These are phyloP conservation scores for Liriodendron chinense DNA, from an alignment of 164 flowering plant genomes.

Conservation along the genomic window DNA sequence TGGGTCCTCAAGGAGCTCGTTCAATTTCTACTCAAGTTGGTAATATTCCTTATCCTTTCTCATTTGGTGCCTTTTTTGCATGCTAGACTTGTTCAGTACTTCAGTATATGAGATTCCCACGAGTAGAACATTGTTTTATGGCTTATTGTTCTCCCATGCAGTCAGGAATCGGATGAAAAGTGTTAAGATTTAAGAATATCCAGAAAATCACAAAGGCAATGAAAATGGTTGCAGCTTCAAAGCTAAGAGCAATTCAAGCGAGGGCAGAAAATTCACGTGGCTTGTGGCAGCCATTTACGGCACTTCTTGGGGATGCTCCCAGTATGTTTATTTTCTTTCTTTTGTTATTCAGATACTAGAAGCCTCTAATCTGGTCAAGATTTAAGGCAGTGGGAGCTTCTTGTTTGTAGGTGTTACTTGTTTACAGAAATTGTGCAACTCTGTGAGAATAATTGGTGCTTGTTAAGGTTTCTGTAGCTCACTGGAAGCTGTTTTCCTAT, in stretches of 20 bases:
- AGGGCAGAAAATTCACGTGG: slow-evolving; percentile 98
- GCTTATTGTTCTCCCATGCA: slow-evolving; percentile 26
- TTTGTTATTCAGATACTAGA: neutral
- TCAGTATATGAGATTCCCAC: neutral
- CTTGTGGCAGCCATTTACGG: slow-evolving; percentile 96
- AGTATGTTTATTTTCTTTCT: slow-evolving; percentile 43
- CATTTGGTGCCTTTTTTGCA: slow-evolving; percentile 3
- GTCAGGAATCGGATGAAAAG: slow-evolving; percentile 98
- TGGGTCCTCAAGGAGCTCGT: slow-evolving; percentile 64
- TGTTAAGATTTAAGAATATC: slow-evolving; percentile 86
- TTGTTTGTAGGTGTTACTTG: too few species aligned
- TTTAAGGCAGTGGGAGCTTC: too few species aligned
- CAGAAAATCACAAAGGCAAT: slow-evolving; percentile 99
- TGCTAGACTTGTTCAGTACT: neutral
- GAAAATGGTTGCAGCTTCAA: slow-evolving; percentile 99
- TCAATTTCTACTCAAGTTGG: slow-evolving; percentile 88
- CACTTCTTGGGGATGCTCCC: slow-evolving; percentile 90
- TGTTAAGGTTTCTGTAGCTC: too few species aligned
- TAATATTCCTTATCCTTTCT: slow-evolving; percentile 21
- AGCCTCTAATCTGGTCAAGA: too few species aligned
- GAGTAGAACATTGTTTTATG: neutral
- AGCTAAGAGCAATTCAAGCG: slow-evolving; percentile 77
- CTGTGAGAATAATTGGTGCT: too few species aligned
- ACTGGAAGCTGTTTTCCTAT: too few species aligned
- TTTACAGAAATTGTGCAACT: too few species aligned